phyloP scores from a whole-genome alignment of 2,329 filamentous ascomycete genomes.

The Didymosphaeria variabile region DNA sequence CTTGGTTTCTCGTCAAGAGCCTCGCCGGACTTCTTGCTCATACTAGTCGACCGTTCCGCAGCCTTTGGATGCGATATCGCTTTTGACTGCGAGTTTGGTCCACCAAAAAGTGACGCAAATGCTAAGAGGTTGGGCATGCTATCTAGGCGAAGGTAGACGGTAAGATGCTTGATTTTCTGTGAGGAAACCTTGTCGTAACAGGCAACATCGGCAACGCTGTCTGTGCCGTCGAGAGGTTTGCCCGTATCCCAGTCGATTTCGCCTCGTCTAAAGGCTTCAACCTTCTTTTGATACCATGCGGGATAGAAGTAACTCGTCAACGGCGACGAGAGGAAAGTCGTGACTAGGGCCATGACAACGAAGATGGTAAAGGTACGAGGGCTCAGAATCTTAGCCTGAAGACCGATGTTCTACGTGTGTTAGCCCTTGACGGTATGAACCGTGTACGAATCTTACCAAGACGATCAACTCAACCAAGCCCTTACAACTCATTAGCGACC shows the following conservation, averaged over 20 bases:
- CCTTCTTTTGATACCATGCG: conserved; percentile 76
- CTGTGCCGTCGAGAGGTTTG: conserved; percentile 49
- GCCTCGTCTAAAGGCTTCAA: conserved; percentile 78
- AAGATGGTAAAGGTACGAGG: conserved; percentile 89
- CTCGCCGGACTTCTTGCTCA: conserved; percentile 36
- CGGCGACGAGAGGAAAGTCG: conserved; percentile 84
- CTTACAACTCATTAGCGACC: conserved; percentile 94
- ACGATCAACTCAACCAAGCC: conserved; percentile 94
- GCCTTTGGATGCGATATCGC: conserved; percentile 50
- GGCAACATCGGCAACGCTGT: conserved; percentile 52
- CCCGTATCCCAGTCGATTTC: conserved; percentile 89
- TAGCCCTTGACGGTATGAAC: conserved; percentile 21
- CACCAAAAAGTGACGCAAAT: conserved; percentile 81
- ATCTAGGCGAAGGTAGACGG: conserved; percentile 85
- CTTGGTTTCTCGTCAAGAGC: conserved; percentile 35
- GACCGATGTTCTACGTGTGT: conserved; percentile 73
- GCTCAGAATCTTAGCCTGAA: conserved; percentile 83
- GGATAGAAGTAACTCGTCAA: conserved; percentile 79
- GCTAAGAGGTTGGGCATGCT: conserved; percentile 84
- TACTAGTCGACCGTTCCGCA: conserved; percentile 31
- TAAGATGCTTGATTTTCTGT: conserved; percentile 68
- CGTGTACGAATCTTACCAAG: conserved; percentile 66
- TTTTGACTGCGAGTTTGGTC: conserved; percentile 53
- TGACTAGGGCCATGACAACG: conserved; percentile 90
- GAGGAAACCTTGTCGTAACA: conserved; percentile 60